These are phyloP conservation scores for Nakazawaea populi DNA, from an alignment of 805 yeast species.

Conservation along the genomic window DNA sequence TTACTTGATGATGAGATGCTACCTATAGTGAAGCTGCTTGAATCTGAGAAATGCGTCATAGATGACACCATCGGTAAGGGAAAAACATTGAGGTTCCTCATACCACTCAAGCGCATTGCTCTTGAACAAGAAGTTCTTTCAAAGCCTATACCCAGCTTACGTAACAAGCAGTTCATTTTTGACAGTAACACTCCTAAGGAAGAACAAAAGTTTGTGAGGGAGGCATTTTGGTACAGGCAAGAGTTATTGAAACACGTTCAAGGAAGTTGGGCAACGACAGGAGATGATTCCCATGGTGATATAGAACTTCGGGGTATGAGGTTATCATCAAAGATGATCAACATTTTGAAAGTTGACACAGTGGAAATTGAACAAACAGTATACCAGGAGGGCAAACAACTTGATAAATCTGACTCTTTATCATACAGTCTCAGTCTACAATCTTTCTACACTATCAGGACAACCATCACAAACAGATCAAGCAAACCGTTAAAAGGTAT, in stretches of 20 bases:
- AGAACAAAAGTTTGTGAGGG: conserved; percentile 51
- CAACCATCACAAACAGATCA: conserved; percentile 46
- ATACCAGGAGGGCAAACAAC: conserved; percentile 12
- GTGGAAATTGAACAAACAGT: conserved; percentile 35
- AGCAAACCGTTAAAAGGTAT: conserved; percentile 41
- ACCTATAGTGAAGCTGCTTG: background rate
- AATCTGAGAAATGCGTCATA: background rate
- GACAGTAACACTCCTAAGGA: conserved; percentile 48
- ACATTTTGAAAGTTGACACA: conserved; percentile 42
- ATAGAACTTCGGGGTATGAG: conserved; percentile 65
- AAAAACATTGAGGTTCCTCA: conserved; percentile 41
- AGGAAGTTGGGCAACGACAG: conserved; percentile 57
- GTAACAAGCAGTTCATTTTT: conserved; percentile 64
- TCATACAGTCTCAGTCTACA: conserved; percentile 34
- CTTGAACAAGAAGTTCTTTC: conserved; percentile 35
- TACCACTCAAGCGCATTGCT: conserved; percentile 62
- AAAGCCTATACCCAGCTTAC: conserved; percentile 61
- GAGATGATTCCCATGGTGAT: conserved; percentile 36
- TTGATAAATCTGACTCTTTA: conserved; percentile 20
- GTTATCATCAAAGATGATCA: conserved; percentile 55
- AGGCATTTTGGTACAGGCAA: conserved; percentile 78
- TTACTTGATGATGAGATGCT: conserved; percentile 14
- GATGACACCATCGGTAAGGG: conserved; percentile 2
- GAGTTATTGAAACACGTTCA: conserved; percentile 49
- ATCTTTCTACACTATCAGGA: conserved; percentile 42